Conservation (phyloP, 2,329 filamentous ascomycete species). For the Monosporascus cannonballus region DNA sequence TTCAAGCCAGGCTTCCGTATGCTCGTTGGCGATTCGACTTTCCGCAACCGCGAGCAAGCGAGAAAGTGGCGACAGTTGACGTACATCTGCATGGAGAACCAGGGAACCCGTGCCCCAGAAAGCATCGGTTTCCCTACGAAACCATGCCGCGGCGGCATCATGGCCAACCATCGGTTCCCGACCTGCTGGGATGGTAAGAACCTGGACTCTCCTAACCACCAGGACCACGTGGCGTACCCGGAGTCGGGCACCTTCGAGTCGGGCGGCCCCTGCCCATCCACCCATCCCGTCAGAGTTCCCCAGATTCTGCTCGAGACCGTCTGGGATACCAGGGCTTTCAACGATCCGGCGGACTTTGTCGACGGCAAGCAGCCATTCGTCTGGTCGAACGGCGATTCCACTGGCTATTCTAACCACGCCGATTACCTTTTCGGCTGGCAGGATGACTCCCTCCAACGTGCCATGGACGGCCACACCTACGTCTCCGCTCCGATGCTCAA, state of each 20-base stretch:
- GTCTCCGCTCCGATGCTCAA: conserved; percentile 30
- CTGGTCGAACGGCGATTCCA: conserved; percentile 30
- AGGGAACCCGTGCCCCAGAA: conserved; percentile 35
- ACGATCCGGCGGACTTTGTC: conserved; percentile 30
- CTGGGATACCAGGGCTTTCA: conserved; percentile 36
- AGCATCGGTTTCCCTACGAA: conserved; percentile 26
- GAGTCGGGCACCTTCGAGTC: conserved; percentile 30
- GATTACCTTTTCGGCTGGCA: conserved; percentile 32
- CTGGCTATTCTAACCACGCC: conserved; percentile 35
- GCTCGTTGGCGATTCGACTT: conserved; percentile 39
- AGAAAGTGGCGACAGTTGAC: conserved; percentile 34
- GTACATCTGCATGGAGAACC: conserved; percentile 36
- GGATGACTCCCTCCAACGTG: conserved; percentile 20
- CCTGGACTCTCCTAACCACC: conserved; percentile 41
- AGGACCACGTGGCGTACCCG: conserved; percentile 46
- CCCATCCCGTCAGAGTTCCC: conserved; percentile 34
- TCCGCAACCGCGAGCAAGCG: conserved; percentile 26
- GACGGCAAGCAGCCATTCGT: conserved; percentile 33
- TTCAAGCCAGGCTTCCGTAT: conserved; percentile 44
- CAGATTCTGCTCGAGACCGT: conserved; percentile 44
- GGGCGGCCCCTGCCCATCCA: conserved; percentile 28
- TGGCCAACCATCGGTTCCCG: conserved; percentile 40
- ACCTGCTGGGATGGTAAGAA: conserved; percentile 51
- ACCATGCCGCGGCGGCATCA: conserved; percentile 37
- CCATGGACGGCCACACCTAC: conserved; percentile 35